Base-by-base conservation (phyloP, 768 basidiomycete species). In the Amanita fuliginea region DNA sequence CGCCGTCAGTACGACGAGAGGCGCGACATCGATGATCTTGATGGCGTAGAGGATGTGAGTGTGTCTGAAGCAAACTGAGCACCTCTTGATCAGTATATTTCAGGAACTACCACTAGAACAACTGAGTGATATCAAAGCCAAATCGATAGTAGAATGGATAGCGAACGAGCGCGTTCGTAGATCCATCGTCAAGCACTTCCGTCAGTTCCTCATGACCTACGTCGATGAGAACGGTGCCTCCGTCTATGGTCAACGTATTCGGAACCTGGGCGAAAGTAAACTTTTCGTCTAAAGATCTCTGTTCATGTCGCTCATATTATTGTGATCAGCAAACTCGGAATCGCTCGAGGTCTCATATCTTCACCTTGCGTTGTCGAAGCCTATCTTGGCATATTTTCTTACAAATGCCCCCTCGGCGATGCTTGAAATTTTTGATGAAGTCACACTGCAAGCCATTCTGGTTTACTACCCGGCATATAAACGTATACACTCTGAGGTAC, bases 81-180 rank as follows among this genome's bases (percentile, higher is more conserved):
- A 43, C 22, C 3, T 24, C 10, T 26, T 24, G 26, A 35, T 10
- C 10, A 14, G 11, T 7, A n/a, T 22, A 11, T 32, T 39, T 11
- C 60, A 96, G 90, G 93, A 97, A 65, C 75, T 99, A 47, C 93
- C 96, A 0, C 64, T 96, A 37, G 95, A 98, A 62, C 91, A 99
- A 69, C 73, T 99, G 8, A 89, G 90, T 53, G 96, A 99, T 61
- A 93, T 99, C 71, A 97, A 98, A 62, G 91, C 94, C 34, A 91
- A 94, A 60, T 93, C 90, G 10, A 92, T 99, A 50, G 86, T 87
- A 19, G 96, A 98, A 65, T 99, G 96, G 96, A 94, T 98, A 57
- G 85, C 90, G 14, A 84, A 85, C 51, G 91, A 94, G 51, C 81
- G 88, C 36, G 95, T 98, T 55, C 80, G 86, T 56, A 77, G 88